Percentiles rank a stretch among this genome's conserved stretches.
phyloP scores from a whole-genome alignment of 768 basidiomycete genomes.

The Macrolepiota fuliginosa region DNA sequence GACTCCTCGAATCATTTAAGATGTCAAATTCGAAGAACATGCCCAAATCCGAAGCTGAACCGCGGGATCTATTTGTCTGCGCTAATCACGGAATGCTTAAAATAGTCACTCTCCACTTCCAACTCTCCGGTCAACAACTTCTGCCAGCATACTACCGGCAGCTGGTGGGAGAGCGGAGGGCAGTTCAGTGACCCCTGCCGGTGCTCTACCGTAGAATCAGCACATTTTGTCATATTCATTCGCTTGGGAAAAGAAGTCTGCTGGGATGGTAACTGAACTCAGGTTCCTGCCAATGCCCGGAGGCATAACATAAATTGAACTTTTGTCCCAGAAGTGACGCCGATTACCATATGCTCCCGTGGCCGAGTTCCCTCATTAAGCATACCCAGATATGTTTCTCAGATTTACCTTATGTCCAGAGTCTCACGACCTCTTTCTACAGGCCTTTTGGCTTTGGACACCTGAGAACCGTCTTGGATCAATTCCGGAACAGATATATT shows the following conservation, averaged over 20 bases:
- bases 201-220: not conserved
- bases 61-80: not conserved
- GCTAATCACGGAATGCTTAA: constrained; percentile 3
- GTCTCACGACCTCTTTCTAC: not conserved
- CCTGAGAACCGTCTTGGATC: constrained; percentile 3
- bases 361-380: not conserved
- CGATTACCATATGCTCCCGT: not conserved
- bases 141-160: not conserved
- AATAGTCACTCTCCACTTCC: not conserved
- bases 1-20: not conserved
- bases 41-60: constrained; percentile 2
- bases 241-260: constrained; percentile 15
- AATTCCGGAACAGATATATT: constrained; percentile 8
- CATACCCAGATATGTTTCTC: constrained; percentile 5
- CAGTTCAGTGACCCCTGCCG: not conserved
- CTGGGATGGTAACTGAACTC: not conserved
- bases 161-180: not conserved
- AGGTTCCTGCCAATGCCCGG: not conserved
- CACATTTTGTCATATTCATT: not conserved
- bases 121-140: not conserved
- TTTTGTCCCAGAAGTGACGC: not conserved
- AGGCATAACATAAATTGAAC: not conserved
- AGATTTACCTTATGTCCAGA: not conserved
- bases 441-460: not conserved
- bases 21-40: not conserved